These are phyloP conservation scores for Ocimum tenuiflorum DNA, from an alignment of 257 asterid species.

Conservation along the genomic window DNA sequence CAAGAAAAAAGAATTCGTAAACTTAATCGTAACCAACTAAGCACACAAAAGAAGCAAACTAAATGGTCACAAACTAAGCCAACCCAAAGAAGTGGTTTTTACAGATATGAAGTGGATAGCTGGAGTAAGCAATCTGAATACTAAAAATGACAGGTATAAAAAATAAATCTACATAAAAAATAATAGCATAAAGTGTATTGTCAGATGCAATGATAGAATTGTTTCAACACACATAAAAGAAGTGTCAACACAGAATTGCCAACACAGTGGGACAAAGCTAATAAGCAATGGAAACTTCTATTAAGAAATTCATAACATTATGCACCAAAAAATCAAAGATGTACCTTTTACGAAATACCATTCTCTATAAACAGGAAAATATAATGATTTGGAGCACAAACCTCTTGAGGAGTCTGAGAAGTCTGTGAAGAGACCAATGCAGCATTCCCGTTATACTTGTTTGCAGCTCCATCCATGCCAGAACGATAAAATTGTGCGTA, in stretches of 20 bases:
- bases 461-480: conserved; percentile 50
- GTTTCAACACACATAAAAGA: neutral
- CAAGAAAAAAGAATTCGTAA: neutral
- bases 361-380: neutral
- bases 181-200: neutral
- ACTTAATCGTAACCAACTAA: neutral
- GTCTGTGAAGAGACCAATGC: conserved; percentile 55
- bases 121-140: neutral
- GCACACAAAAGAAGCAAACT: neutral
- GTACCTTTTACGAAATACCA: neutral
- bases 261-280: neutral
- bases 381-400: conserved; percentile 27
- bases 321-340: neutral
- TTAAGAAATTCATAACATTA: neutral
- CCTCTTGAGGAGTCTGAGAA: conserved; percentile 84
- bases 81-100: neutral
- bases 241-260: neutral
- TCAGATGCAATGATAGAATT: neutral
- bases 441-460: conserved; percentile 60
- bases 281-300: neutral
- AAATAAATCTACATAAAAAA: neutral
- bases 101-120: neutral
- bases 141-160: neutral
- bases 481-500: conserved; percentile 70
- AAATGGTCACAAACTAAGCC: neutral